Evolutionary conservation across 441 rosid genomes (phyloP).

Genomic region (Corymbia citriodora): DNA sequence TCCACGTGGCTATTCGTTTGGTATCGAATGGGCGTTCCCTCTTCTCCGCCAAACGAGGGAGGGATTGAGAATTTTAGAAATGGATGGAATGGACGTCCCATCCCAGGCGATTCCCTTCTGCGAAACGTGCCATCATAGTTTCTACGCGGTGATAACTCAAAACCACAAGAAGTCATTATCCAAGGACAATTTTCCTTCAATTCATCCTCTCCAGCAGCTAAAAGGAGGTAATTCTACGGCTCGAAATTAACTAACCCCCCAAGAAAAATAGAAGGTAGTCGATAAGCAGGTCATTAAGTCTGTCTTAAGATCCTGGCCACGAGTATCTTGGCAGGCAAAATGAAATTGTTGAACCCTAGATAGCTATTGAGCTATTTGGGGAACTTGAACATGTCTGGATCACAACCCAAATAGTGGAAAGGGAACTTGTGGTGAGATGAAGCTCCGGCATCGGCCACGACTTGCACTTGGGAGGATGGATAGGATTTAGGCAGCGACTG

Average conservation of each 20-base stretch:
- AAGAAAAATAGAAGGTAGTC: neutral
- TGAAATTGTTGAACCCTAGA: neutral
- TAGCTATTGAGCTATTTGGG: neutral
- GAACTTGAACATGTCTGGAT: neutral
- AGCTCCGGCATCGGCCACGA: neutral
- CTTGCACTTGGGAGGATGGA: neutral
- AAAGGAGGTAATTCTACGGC: neutral
- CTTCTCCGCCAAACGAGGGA: neutral
- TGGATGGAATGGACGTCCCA: neutral
- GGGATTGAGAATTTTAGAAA: neutral
- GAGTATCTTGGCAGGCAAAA: neutral
- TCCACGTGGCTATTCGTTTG: neutral
- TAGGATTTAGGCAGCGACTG: neutral
- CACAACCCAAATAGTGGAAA: neutral
- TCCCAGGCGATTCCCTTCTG: neutral
- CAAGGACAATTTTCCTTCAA: neutral
- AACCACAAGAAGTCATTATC: neutral
- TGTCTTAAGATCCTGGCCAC: neutral
- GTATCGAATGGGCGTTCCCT: neutral
- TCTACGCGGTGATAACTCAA: neutral
- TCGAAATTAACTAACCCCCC: neutral
- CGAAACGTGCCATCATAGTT: neutral
- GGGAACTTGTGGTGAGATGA: neutral
- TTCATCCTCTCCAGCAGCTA: neutral
- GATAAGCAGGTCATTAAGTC: neutral